Percentiles rank a stretch among this genome's conserved stretches.
These are phyloP conservation scores for Tricholoma flavovirens DNA, from an alignment of 768 basidiomycete species.

Conservation along the genomic window DNA sequence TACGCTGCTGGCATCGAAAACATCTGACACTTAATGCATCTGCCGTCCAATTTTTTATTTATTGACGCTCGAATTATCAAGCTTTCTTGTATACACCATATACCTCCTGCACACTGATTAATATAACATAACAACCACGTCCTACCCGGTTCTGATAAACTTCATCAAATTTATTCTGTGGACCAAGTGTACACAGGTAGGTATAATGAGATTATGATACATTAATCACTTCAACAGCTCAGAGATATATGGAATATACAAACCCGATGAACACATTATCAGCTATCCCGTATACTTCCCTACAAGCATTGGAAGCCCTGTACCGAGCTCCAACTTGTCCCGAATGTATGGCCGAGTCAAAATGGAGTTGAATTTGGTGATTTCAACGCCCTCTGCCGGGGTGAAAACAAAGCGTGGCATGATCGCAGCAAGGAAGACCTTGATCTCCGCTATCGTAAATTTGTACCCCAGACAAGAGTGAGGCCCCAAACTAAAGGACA, in stretches of 20 bases:
- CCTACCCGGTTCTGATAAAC: not conserved
- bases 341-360: slow-evolving; percentile 44
- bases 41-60: not conserved
- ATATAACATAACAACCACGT: not conserved
- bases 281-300: slow-evolving; percentile 12
- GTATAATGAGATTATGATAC: not conserved
- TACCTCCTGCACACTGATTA: not conserved
- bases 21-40: not conserved
- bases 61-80: not conserved
- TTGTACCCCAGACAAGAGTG: slow-evolving; percentile 45
- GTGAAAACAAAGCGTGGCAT: slow-evolving; percentile 41
- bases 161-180: not conserved
- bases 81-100: not conserved
- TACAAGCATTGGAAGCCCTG: slow-evolving; percentile 36
- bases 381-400: slow-evolving; percentile 32
- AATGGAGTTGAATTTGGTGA: slow-evolving; percentile 44
- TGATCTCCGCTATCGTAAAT: slow-evolving; percentile 45
- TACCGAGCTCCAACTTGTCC: slow-evolving; percentile 33
- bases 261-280: not conserved
- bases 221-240: not conserved
- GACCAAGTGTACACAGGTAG: not conserved
- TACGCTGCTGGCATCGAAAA: slow-evolving; percentile 6
- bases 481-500: slow-evolving; percentile 50
- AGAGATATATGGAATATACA: not conserved
- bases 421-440: slow-evolving; percentile 42